Evolutionary conservation across 2,329 filamentous ascomycete genomes (phyloP), one percentile per base, ranked within the genome.

Genomic region (Didymella segeticola): DNA sequence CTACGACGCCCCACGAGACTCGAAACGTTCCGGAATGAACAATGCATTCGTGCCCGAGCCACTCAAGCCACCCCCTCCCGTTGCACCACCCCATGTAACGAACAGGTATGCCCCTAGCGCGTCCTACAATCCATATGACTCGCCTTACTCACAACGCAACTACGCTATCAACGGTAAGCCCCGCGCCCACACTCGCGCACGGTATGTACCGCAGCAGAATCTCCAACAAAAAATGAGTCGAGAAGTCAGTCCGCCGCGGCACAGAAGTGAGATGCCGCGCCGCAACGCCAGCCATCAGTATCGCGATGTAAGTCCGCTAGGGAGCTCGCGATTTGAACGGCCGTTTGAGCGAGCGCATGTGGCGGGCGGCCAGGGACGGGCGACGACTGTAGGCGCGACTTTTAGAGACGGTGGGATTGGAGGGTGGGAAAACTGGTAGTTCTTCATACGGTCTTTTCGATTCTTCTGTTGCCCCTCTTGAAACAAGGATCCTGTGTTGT

Each of bases 251-350:
- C 49, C 49, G 36, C 49, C 43, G n/a, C 49, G 49, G n/a, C 17
- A 42, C 17, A 31, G 29, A 19, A 53, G 43, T 6, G 49, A 53
- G 10, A 25, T 47, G 19, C 43, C 43, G 11, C 42, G 30, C 8
- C 36, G 43, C 11, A 9, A 37, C 14, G 20, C 43, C n/a, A 47
- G 29, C 29, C 4, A 33, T 15, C 15, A 29, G 31, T 38, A 42
- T 20, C 30, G 51, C 5, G 33, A 34, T 30, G 45, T 54, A 27
- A 54, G 51, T 34, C 51, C 51, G 15, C 22, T 48, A 17, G 51
- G 51, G 12, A 29, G 17, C 14, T 42, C 42, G 27, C 43, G 30
- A 23, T 53, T 47, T 19, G 49, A 47, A 9, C 29, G n/a, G 36
- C 49, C 43, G 29, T 34, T 46, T 17, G 42, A 41, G 20, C 34